phyloP scores from a whole-genome alignment of 2,329 filamentous ascomycete genomes.

The Zasmidium angulare region DNA sequence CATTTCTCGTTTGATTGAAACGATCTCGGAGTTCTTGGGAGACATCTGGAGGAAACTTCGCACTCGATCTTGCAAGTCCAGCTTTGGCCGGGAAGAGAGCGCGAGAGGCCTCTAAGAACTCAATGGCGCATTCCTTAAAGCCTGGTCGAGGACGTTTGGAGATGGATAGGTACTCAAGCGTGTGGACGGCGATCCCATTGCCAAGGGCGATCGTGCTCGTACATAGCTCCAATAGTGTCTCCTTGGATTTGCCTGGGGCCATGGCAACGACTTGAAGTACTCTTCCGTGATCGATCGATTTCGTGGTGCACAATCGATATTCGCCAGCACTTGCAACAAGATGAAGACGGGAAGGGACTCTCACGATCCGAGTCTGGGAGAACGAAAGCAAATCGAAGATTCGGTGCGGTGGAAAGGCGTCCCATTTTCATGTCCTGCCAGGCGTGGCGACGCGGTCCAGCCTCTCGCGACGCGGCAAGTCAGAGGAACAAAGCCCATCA shows the following conservation, averaged over 20 bases:
- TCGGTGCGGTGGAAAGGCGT: background rate
- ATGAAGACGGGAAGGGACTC: background rate
- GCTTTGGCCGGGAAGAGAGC: constrained; percentile 68
- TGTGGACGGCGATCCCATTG: constrained; percentile 64
- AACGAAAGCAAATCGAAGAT: background rate
- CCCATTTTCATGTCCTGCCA: background rate
- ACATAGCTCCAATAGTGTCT: constrained; percentile 53
- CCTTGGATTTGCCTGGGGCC: constrained; percentile 32
- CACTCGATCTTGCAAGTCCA: constrained; percentile 56
- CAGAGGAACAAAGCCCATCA: background rate
- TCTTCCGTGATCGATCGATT: background rate
- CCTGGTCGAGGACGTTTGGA: constrained; percentile 56
- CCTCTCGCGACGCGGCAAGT: background rate
- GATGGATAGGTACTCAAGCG: constrained; percentile 63
- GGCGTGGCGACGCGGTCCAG: background rate
- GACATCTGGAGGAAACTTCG: constrained; percentile 60
- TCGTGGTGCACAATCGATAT: background rate
- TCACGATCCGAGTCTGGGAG: background rate
- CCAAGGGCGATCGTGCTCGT: constrained; percentile 59
- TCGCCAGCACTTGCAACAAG: background rate
- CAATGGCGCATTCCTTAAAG: constrained; percentile 61
- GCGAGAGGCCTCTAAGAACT: constrained; percentile 67
- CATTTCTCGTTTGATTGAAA: constrained; percentile 59
- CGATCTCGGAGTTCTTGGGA: constrained; percentile 64
- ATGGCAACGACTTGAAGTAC: constrained; percentile 6